Evolutionary conservation across 2,329 filamentous ascomycete species (phyloP), one percentile per base, ranked within the genome.

Genomic region (Eutypella sp.): DNA sequence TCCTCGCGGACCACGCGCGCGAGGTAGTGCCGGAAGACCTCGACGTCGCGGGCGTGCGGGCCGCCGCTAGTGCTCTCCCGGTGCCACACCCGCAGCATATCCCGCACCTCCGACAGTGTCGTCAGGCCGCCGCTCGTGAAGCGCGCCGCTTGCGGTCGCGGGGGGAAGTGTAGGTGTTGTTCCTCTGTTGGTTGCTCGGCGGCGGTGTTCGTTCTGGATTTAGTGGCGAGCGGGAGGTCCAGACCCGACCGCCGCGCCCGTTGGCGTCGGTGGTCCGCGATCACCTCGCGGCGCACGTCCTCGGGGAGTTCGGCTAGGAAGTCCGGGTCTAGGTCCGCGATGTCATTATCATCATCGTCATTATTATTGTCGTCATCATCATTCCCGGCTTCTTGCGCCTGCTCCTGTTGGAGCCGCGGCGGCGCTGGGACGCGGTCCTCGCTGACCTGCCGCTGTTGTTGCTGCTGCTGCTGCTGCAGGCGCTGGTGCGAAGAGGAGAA

Each of bases 241-340:
- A 82, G 63, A 0, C 72, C 74, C 1, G 76, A 70, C 16, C 68
- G 73, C 31, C 81, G 76, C 10, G 81, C 79, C 18, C 85, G 70
- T n/a, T 75, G 79, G 18, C 77, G 78, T 27, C 75, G 76, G 58
- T 91, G 84, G 57, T 95, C 87, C 18, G 81, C 82, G 2, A 96
- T 66, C 6, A 97, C 76, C 65, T 97, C 91, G 15, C 70, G 73
- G 11, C 87, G 81, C 40, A 95, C 78, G 40, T 95, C 88, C 53
- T 87, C 83, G 0, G 92, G 92, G 1, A 97, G 72, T 15, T 90
- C 89, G 1, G 85, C 81, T 3, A 97, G 80, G 58, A 96, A 91
- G 0, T 84, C 82, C 0, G 79, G 72, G 47, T 89, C 85, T 3
- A 89, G 66, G 36, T 78, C 73, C 40, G 75, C 72, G 1, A 70